A percentile compares a stretch with the other conserved stretches of the same genome.
phyloP scores from a whole-genome alignment of 148 eudicot genomes.

The Arctostaphylos glauca region DNA sequence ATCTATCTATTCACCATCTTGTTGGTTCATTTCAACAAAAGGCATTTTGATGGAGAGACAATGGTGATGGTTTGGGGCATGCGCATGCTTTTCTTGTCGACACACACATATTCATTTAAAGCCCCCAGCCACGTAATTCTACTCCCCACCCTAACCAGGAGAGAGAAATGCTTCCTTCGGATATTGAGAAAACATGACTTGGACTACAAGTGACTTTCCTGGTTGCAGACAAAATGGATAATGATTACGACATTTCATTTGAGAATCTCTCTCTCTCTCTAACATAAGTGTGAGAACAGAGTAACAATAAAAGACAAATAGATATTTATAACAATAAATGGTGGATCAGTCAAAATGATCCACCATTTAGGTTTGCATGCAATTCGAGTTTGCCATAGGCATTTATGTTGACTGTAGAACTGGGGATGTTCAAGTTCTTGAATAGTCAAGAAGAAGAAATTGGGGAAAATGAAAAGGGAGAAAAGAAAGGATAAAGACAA shows the following conservation, averaged over 20 bases:
- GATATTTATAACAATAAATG: too few species aligned
- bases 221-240: background rate
- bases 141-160: too few species aligned
- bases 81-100: constrained; percentile 9
- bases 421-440: background rate
- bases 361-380: too few species aligned
- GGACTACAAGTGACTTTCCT: background rate
- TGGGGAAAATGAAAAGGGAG: background rate
- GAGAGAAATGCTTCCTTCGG: background rate
- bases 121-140: background rate
- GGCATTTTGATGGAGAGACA: constrained; percentile 4
- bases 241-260: background rate
- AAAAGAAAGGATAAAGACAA: background rate
- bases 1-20: background rate
- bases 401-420: background rate
- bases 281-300: background rate
- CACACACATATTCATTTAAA: background rate
- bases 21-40: constrained; percentile 14
- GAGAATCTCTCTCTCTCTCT: background rate
- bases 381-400: too few species aligned
- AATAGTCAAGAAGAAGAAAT: background rate
- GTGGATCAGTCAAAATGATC: too few species aligned
- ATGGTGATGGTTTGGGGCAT: constrained; percentile 1
- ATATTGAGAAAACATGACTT: background rate
- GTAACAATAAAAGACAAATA: background rate